A percentile compares a stretch with the other conserved stretches of the same genome.
phyloP scores from a whole-genome alignment of 2,329 filamentous ascomycete species.

The Pseudogymnoascus sp. region DNA sequence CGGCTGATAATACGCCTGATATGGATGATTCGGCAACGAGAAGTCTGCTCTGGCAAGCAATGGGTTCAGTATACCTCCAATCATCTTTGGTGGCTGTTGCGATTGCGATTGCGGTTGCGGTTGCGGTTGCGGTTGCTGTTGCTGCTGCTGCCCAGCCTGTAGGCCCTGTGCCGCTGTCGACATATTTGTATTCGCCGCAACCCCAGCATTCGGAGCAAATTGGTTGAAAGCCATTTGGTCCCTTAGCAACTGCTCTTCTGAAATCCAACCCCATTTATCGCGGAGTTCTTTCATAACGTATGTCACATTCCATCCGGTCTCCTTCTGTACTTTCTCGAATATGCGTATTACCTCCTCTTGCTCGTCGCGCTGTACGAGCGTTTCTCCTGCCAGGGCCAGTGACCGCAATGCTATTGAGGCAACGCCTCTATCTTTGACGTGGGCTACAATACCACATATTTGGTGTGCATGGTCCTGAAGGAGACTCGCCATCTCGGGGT shows the following conservation, averaged over 20 bases:
- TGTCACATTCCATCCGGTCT: conserved; percentile 71
- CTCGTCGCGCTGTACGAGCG: conserved; percentile 58
- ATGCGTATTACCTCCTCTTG: conserved; percentile 76
- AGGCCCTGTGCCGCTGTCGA: conserved; percentile 10
- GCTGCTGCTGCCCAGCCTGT: conserved; percentile 22
- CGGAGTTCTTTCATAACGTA: conserved; percentile 67
- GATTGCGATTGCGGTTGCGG: too few species aligned
- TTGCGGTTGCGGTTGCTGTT: conserved; percentile 22
- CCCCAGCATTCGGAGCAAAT: conserved; percentile 13
- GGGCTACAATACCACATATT: conserved; percentile 82
- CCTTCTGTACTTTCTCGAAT: conserved; percentile 63
- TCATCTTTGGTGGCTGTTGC: conserved; percentile 26
- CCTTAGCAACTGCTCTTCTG: conserved; percentile 24
- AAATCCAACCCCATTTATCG: conserved; percentile 65
- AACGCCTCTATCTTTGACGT: conserved; percentile 72
- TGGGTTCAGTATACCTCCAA: conserved; percentile 56
- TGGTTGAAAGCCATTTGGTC: conserved; percentile 12
- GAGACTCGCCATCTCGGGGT: conserved; percentile 56
- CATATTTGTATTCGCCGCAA: conserved; percentile 10
- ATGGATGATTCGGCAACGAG: conserved; percentile 68
- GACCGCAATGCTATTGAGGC: conserved; percentile 72
- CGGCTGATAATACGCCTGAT: conserved; percentile 71
- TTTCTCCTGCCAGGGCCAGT: conserved; percentile 67
- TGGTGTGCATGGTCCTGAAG: conserved; percentile 70
- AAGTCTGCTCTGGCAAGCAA: conserved; percentile 67